Evolutionary conservation across 2,329 filamentous ascomycete species (phyloP).

Genomic region (Myrmaecium sp.): DNA sequence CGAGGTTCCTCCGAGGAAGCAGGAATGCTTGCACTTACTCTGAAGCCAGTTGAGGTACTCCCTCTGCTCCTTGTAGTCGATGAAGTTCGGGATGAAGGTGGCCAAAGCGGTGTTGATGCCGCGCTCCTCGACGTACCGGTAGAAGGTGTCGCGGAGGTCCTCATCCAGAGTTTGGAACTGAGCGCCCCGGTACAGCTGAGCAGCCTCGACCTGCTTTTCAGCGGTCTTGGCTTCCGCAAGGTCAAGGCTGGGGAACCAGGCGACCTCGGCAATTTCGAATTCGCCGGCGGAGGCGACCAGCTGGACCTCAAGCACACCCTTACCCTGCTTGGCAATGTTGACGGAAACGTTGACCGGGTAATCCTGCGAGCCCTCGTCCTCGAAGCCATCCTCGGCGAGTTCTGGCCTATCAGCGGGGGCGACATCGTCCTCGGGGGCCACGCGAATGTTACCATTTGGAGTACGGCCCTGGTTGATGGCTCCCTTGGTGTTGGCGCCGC

Average conservation of each 20-base stretch:
- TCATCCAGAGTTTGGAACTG: slow-evolving; percentile 90
- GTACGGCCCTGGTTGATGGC: slow-evolving; percentile 37
- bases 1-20: not conserved
- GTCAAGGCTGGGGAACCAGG: slow-evolving; percentile 65
- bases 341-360: slow-evolving; percentile 76
- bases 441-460: slow-evolving; percentile 33
- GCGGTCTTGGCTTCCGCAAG: slow-evolving; percentile 60
- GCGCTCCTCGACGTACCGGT: slow-evolving; percentile 88
- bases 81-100: slow-evolving; percentile 86
- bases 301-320: slow-evolving; percentile 76
- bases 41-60: slow-evolving; percentile 88
- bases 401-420: slow-evolving; percentile 41
- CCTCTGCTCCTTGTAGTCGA: slow-evolving; percentile 95
- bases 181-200: slow-evolving; percentile 73
- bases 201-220: slow-evolving; percentile 59
- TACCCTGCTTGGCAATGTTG: slow-evolving; percentile 71
- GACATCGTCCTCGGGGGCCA: slow-evolving; percentile 38
- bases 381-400: slow-evolving; percentile 30
- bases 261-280: slow-evolving; percentile 79
- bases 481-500: slow-evolving; percentile 39
- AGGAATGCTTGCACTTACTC: slow-evolving; percentile 20
- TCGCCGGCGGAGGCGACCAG: slow-evolving; percentile 71
- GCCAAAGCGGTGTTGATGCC: slow-evolving; percentile 77
- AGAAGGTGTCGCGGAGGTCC: slow-evolving; percentile 80
- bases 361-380: slow-evolving; percentile 34